Conservation (phyloP, 73 alveolate genomes). For the Symbiodinium pilosum region DNA sequence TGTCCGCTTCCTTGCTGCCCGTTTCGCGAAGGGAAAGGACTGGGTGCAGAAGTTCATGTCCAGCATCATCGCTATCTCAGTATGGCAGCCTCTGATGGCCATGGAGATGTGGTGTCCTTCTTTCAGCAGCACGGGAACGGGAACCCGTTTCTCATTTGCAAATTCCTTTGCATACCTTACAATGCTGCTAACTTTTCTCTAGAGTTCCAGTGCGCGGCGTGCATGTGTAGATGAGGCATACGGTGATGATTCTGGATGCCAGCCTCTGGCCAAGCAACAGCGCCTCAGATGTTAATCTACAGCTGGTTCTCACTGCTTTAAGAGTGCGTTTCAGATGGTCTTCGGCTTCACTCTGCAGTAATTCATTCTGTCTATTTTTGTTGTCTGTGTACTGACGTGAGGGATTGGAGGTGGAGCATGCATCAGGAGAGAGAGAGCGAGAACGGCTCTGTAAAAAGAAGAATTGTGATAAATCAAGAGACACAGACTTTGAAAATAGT, state of each 20-base stretch:
- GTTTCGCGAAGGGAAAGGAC: background rate
- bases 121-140: background rate
- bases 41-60: background rate
- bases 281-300: too few species aligned
- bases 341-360: background rate
- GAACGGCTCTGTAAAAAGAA: too few species aligned
- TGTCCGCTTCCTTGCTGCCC: background rate
- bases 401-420: too few species aligned
- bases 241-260: slow-evolving; percentile 8
- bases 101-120: background rate
- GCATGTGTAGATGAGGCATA: too few species aligned
- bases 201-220: too few species aligned
- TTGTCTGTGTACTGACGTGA: too few species aligned
- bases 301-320: too few species aligned
- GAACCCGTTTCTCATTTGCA: background rate
- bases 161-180: too few species aligned
- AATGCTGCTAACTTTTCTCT: background rate
- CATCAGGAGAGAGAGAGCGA: too few species aligned
- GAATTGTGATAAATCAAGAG: too few species aligned
- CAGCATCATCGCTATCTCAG: background rate
- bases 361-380: background rate
- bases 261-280: slow-evolving; percentile 24
- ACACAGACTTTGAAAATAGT: too few species aligned
- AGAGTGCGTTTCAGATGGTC: too few species aligned
- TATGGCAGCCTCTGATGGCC: background rate